phyloP scores from a whole-genome alignment of 768 basidiomycete species.

The Symmetrospora coprosmae region DNA sequence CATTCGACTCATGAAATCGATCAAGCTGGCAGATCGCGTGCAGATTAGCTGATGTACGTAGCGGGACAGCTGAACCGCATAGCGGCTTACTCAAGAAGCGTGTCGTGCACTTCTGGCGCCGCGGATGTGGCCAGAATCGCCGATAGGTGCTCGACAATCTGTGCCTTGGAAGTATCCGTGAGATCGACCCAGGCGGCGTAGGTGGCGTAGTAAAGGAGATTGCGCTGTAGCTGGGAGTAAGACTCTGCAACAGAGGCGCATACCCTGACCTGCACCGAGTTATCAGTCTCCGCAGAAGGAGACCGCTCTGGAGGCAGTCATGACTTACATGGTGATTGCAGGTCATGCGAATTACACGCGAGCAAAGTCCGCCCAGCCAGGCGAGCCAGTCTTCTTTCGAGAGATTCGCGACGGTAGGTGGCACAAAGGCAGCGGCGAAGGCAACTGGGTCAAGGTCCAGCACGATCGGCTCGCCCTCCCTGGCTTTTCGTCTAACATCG shows the following conservation, averaged over 20 bases:
- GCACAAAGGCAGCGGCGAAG: background rate
- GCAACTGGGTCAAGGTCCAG: background rate
- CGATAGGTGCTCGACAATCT: background rate
- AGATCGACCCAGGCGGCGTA: constrained; percentile 4
- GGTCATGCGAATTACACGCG: background rate
- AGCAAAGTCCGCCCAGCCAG: background rate
- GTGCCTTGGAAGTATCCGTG: background rate
- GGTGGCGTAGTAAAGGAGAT: constrained; percentile 9
- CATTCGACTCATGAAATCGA: constrained; percentile 20
- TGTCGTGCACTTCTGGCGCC: constrained; percentile 4
- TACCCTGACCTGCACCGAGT: background rate
- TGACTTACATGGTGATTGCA: constrained; percentile 17
- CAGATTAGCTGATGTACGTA: background rate
- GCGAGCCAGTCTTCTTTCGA: background rate
- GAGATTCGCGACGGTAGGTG: background rate
- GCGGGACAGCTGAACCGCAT: background rate
- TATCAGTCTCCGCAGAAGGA: too few relatives aligned
- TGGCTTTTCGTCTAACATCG: background rate
- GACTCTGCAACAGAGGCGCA: background rate
- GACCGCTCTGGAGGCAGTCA: too few relatives aligned
- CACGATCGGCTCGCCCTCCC: background rate
- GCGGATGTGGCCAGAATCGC: background rate
- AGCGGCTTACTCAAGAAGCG: background rate
- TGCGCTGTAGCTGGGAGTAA: constrained; percentile 10
- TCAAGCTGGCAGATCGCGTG: background rate